A percentile compares a stretch with the other conserved stretches of the same genome.
Evolutionary conservation across 1,284 basidiomycete species (phyloP).

Genomic region (Spongiforma sp.): DNA sequence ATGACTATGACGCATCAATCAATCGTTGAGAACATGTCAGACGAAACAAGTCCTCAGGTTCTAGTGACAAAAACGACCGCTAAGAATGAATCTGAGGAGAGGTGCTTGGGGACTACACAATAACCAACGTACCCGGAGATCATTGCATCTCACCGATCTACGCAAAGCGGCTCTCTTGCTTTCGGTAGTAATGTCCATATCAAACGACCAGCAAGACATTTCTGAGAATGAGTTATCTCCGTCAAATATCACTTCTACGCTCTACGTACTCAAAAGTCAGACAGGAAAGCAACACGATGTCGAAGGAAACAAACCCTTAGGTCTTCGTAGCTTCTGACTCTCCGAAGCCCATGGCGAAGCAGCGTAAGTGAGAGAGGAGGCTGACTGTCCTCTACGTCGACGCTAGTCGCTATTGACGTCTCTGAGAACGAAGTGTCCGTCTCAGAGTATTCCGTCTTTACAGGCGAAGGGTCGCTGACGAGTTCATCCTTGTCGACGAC

Average conservation of each 20-base stretch:
- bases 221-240: slow-evolving; percentile 9
- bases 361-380: not conserved
- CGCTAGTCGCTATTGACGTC: slow-evolving; percentile 11
- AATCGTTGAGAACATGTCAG: not conserved
- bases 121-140: slow-evolving; percentile 13
- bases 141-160: slow-evolving; percentile 15
- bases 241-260: not conserved
- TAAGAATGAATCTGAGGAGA: not conserved
- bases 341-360: slow-evolving; percentile 13
- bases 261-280: slow-evolving; percentile 5
- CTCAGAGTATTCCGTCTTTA: slow-evolving; percentile 8
- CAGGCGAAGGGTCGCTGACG: slow-evolving; percentile 1
- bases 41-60: not conserved
- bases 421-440: slow-evolving; percentile 9
- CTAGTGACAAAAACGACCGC: slow-evolving; percentile 7
- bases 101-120: not conserved
- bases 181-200: too few relatives aligned
- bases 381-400: slow-evolving; percentile 12
- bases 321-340: slow-evolving; percentile 6
- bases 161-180: slow-evolving; percentile 9
- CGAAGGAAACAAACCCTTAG: slow-evolving; percentile 7
- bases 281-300: not conserved
- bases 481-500: not conserved
- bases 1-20: not conserved
- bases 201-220: slow-evolving; percentile 5